phyloP scores from a whole-genome alignment of 2,329 filamentous ascomycete genomes.

The Microdochium bolleyi region DNA sequence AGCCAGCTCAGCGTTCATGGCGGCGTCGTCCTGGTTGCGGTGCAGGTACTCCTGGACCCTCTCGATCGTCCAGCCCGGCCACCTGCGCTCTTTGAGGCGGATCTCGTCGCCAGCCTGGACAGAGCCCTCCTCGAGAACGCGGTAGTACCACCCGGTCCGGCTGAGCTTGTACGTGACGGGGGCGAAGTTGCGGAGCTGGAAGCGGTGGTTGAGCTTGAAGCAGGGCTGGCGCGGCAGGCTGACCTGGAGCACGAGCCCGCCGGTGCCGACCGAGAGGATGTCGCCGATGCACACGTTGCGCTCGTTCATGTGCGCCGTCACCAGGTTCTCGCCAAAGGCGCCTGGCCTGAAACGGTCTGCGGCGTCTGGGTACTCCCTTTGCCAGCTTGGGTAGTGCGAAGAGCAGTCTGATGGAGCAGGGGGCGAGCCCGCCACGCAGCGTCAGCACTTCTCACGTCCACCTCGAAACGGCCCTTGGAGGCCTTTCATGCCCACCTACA shows the following conservation, averaged over 20 bases:
- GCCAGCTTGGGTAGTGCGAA: constrained; percentile 50
- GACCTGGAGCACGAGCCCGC: constrained; percentile 44
- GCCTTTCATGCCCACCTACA: constrained; percentile 27
- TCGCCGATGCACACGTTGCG: constrained; percentile 60
- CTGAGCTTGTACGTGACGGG: constrained; percentile 45
- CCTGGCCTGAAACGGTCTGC: constrained; percentile 45
- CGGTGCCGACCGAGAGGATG: constrained; percentile 35
- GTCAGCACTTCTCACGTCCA: background rate
- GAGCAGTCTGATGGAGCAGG: constrained; percentile 40
- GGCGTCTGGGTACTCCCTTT: constrained; percentile 39
- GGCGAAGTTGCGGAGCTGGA: constrained; percentile 54
- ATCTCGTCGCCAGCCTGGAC: constrained; percentile 51
- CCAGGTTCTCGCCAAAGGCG: constrained; percentile 59
- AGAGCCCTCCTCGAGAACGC: constrained; percentile 46
- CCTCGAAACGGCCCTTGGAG: background rate
- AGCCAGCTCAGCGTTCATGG: constrained; percentile 43
- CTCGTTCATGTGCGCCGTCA: constrained; percentile 51
- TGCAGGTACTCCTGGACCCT: constrained; percentile 56
- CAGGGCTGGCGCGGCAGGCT: constrained; percentile 56
- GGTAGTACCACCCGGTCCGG: constrained; percentile 60
- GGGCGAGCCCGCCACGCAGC: background rate
- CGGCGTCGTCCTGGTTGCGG: constrained; percentile 39
- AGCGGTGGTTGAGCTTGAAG: constrained; percentile 63
- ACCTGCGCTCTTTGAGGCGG: constrained; percentile 41
- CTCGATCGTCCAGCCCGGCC: constrained; percentile 56